Evolutionary conservation across 352 stramenopile species (phyloP).

Genomic region (Globisporangium emineosum): DNA sequence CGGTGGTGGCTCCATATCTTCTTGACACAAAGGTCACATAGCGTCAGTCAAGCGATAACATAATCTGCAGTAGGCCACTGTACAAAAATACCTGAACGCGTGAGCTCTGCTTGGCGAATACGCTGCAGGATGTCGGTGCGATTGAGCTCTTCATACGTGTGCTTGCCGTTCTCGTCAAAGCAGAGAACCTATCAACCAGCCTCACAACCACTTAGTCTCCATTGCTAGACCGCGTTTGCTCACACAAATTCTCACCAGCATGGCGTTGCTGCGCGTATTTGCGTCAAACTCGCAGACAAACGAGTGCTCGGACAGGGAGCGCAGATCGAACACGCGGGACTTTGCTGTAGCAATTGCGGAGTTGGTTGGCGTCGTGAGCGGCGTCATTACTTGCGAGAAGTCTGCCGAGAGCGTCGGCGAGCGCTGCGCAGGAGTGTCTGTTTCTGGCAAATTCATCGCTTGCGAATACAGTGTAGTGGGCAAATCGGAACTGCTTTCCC

Average conservation of each 20-base stretch:
- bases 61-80: too few species aligned
- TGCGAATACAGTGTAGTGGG: neutral
- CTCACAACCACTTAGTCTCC: neutral
- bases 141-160: constrained; percentile 28
- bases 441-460: neutral
- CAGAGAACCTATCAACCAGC: constrained; percentile 18
- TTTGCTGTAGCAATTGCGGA: neutral
- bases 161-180: constrained; percentile 26
- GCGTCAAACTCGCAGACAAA: constrained; percentile 13
- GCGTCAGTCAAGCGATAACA: neutral
- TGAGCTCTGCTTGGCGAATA: constrained; percentile 25
- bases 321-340: neutral
- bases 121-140: constrained; percentile 28
- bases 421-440: neutral
- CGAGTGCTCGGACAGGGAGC: neutral
- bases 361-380: neutral
- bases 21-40: neutral
- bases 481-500: too few species aligned
- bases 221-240: neutral
- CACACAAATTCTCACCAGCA: constrained; percentile 17
- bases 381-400: constrained; percentile 21
- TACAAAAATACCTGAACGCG: constrained; percentile 13
- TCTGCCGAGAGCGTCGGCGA: constrained; percentile 1
- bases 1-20: neutral
- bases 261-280: constrained; percentile 16